Conservation (phyloP, 345 rosid genomes). For the Tarenaya hassleriana region DNA sequence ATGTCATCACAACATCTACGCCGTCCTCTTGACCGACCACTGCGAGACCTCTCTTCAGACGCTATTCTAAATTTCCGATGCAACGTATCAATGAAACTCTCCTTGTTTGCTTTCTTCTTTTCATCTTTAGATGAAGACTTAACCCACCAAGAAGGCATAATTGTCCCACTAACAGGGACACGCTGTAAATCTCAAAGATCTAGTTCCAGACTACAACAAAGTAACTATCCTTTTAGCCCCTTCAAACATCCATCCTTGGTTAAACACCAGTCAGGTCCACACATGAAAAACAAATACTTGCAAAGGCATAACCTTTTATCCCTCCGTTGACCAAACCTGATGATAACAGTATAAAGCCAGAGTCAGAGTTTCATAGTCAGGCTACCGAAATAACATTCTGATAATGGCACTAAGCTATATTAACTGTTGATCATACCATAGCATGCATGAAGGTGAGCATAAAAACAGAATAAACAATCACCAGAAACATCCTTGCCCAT, state of each 20-base stretch:
- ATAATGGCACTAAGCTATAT: background rate
- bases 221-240: constrained; percentile 22
- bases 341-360: constrained; percentile 14
- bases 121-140: constrained; percentile 63
- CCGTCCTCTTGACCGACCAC: constrained; percentile 40
- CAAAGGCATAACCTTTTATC: constrained; percentile 11
- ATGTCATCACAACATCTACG: constrained; percentile 41
- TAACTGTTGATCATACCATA: no score
- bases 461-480: background rate
- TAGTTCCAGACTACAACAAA: constrained; percentile 16
- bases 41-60: constrained; percentile 49
- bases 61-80: constrained; percentile 54
- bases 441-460: background rate
- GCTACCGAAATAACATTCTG: constrained; percentile 10
- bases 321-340: constrained; percentile 27
- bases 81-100: constrained; percentile 57
- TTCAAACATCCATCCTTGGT: constrained; percentile 22
- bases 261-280: constrained; percentile 28
- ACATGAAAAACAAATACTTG: constrained; percentile 4
- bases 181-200: constrained; percentile 22
- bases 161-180: constrained; percentile 17
- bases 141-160: constrained; percentile 60
- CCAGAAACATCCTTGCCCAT: background rate
- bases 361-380: constrained; percentile 16
- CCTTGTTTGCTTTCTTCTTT: constrained; percentile 69